Evolutionary conservation across 345 rosid species (phyloP).

Genomic region (Eutrema yunnanense): DNA sequence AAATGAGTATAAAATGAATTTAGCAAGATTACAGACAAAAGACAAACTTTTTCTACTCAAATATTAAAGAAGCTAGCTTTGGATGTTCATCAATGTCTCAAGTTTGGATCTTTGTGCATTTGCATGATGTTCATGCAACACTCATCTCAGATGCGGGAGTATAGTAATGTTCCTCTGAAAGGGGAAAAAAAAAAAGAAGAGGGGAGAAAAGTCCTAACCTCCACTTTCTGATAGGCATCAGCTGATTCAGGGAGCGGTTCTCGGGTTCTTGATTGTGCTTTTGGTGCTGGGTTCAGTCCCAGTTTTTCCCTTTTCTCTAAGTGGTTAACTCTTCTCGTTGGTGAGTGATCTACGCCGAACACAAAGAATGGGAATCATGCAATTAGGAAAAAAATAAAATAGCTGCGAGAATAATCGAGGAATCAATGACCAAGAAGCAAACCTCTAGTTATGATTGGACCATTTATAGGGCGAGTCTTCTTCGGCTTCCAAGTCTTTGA

Average conservation of each 20-base stretch:
- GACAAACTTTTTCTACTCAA: not conserved
- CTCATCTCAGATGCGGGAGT: not conserved
- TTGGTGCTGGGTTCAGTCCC: slow-evolving; percentile 58
- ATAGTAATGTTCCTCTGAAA: not conserved
- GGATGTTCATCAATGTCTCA: not conserved
- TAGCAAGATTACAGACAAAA: not conserved
- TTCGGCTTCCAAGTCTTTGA: slow-evolving; percentile 94
- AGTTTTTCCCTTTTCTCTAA: slow-evolving; percentile 79
- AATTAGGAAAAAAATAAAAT: not conserved
- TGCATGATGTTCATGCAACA: not conserved
- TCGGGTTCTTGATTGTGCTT: slow-evolving; percentile 37
- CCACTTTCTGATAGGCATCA: slow-evolving; percentile 66
- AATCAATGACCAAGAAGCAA: slow-evolving; percentile 14
- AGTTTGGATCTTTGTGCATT: not conserved
- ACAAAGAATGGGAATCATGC: not conserved
- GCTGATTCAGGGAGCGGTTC: slow-evolving; percentile 50
- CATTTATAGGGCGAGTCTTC: slow-evolving; percentile 59
- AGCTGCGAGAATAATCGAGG: not conserved
- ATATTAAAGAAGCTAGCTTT: not conserved
- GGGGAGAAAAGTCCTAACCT: slow-evolving; percentile 43
- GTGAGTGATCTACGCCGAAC: slow-evolving; percentile 43
- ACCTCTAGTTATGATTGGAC: slow-evolving; percentile 73
- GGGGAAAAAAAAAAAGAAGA: not conserved
- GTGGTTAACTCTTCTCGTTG: slow-evolving; percentile 51
- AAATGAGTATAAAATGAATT: not conserved